These are phyloP conservation scores for Pestalotiopsis fici DNA, from an alignment of 2,329 filamentous ascomycete genomes.

Conservation along the genomic window DNA sequence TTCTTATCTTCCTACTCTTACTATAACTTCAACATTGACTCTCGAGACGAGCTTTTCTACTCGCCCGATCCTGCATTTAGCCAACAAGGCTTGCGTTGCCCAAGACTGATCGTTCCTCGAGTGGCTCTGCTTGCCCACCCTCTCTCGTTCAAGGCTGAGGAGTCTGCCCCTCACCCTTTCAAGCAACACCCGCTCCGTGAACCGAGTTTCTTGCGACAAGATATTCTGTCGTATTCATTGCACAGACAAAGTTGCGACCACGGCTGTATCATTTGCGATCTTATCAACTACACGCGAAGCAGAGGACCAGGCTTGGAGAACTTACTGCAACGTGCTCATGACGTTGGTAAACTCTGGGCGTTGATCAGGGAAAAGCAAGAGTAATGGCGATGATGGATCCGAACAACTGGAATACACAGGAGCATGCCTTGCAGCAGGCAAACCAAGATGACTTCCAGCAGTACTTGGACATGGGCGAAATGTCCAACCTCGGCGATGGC, in stretches of 20 bases:
- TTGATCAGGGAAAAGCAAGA: conserved; percentile 2
- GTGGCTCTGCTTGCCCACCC: neutral
- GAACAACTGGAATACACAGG: conserved; percentile 56
- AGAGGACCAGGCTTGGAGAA: neutral
- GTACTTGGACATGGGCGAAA: conserved; percentile 61
- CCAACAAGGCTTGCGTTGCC: neutral
- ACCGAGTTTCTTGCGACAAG: neutral
- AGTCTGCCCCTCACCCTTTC: neutral
- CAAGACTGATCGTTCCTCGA: neutral
- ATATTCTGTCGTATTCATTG: neutral
- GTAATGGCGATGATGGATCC: conserved; percentile 52
- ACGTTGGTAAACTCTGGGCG: neutral
- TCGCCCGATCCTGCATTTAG: neutral
- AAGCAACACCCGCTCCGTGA: neutral
- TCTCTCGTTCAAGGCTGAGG: neutral
- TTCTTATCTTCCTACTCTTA: neutral
- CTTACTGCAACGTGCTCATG: neutral
- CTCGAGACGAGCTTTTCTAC: neutral
- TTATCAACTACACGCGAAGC: neutral
- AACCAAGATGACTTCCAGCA: conserved; percentile 65
- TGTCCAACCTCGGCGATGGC: conserved; percentile 52
- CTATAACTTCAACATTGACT: neutral
- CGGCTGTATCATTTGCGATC: neutral
- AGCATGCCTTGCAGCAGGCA: conserved; percentile 51
- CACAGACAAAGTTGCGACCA: neutral